These are phyloP conservation scores for Pseudogymnoascus sp. DNA, from an alignment of 2,329 filamentous ascomycete species.

Conservation along the genomic window DNA sequence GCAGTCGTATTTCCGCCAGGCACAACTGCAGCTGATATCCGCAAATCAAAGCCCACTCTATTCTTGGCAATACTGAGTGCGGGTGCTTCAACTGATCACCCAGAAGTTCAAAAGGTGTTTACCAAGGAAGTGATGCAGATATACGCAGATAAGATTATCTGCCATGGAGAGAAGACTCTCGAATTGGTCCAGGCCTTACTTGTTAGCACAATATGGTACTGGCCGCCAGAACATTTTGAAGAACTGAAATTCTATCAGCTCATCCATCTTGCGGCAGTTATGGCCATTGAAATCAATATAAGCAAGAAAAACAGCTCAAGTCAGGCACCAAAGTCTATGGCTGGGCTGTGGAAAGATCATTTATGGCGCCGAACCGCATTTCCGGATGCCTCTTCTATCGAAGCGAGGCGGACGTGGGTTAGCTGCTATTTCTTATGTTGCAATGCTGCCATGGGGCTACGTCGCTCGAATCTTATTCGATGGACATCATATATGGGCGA, in stretches of 20 bases:
- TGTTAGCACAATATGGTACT: conserved; percentile 44
- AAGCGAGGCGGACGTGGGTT: conserved; percentile 31
- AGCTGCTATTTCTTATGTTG: conserved; percentile 31
- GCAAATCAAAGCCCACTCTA: conserved; percentile 54
- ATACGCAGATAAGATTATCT: conserved; percentile 42
- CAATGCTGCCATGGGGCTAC: conserved; percentile 38
- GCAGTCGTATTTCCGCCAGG: conserved; percentile 53
- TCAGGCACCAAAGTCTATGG: conserved; percentile 26
- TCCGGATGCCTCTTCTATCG: conserved; percentile 28
- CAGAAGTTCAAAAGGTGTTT: conserved; percentile 35
- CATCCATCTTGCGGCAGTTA: conserved; percentile 44
- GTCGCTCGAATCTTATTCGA: conserved; percentile 39
- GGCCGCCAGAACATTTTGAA: conserved; percentile 40
- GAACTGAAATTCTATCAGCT: conserved; percentile 46
- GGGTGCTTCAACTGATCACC: conserved; percentile 50
- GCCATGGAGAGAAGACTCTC: conserved; percentile 43
- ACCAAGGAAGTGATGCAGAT: conserved; percentile 43
- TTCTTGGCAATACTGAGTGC: conserved; percentile 64
- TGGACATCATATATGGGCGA: conserved; percentile 39
- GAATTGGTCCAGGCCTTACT: conserved; percentile 45
- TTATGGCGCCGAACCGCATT: conserved; percentile 36
- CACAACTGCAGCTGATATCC: conserved; percentile 49
- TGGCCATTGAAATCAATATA: conserved; percentile 37
- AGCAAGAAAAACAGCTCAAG: conserved; percentile 26
- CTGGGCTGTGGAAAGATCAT: conserved; percentile 35